Conservation (phyloP, 176 grass and related monocot genomes). For the Zizania latifolia region DNA sequence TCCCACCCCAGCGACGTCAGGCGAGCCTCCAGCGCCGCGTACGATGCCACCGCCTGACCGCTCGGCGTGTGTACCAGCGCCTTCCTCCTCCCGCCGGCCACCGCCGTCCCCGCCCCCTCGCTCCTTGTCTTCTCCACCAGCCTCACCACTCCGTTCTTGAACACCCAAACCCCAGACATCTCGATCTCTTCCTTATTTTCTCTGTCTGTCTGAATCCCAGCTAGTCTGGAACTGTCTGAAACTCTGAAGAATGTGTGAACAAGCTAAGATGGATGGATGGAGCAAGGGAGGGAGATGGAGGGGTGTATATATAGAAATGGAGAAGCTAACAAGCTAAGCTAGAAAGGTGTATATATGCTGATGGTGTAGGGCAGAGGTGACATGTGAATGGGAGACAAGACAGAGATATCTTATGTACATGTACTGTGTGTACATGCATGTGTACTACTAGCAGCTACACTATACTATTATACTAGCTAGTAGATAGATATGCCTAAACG, state of each 20-base stretch:
- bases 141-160: conserved; percentile 58
- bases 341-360: too few relatives aligned
- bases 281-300: conserved; percentile 22
- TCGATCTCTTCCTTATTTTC: too few relatives aligned
- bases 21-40: conserved; percentile 53
- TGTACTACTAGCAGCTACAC: too few relatives aligned
- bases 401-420: not conserved
- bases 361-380: conserved; percentile 52
- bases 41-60: conserved; percentile 58
- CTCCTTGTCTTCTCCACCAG: conserved; percentile 54
- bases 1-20: conserved; percentile 72
- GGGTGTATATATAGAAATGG: conserved; percentile 61
- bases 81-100: conserved; percentile 34
- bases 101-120: conserved; percentile 12
- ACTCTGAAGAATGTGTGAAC: too few relatives aligned
- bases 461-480: too few relatives aligned
- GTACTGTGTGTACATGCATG: not conserved
- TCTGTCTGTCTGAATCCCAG: too few relatives aligned
- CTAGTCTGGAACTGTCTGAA: too few relatives aligned
- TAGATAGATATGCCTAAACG: not conserved
- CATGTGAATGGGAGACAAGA: conserved; percentile 19
- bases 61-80: conserved; percentile 52
- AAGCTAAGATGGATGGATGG: conserved; percentile 27
- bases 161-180: too few relatives aligned
- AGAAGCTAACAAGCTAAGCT: too few relatives aligned